Base-by-base conservation (phyloP, 176 grass and related monocot species). In the Lolium rigidum region DNA sequence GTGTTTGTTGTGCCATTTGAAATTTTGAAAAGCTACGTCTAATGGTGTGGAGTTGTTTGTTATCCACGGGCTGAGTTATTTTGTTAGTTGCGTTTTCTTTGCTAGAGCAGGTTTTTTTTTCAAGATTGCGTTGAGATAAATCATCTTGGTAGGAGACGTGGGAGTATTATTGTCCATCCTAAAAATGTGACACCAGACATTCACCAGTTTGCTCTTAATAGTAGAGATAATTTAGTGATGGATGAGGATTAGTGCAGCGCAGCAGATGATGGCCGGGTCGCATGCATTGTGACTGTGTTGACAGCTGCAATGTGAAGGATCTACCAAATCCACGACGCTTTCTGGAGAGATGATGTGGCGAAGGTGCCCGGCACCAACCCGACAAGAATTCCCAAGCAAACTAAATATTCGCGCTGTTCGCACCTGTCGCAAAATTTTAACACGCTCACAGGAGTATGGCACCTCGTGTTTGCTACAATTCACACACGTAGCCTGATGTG, bases 321-420 rank as follows among this genome's bases (percentile, higher is more conserved):
- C 66, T 13, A 56, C 54, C 31, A 7, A 82, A 63, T 9, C 38
- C 77, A 17, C n/a, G 12, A 57, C 4, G 66, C 65, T 71, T n/a
- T 65, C 11, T 10, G 13, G 28, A 70, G 3, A 35, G 43, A 24
- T 56, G 9, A 24, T 11, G 46, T 43, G 80, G 48, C 64, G 48
- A 70, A 82, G 48, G 26, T 56, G 64, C 80, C 16, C 18, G 28
- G 48, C 64, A 82, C 80, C 80, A 38, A 82, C 49, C 64, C 66
- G 62, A 38, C 79, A 46, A n/a, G 62, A 38, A 21, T 68, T 51
- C 63, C 11, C 6, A 69, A 81, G 17, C 63, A 22, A 66, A 37
- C 28, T 28, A 10, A 6, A 26, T n/a, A 17, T 46, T n/a, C 9
- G 46, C 61, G 61, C 17, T 56, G 54, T 54, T 4, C 25, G 26